Percentiles rank a stretch among this genome's conserved stretches.
These are phyloP conservation scores for Buddleja alternifolia DNA, from an alignment of 257 asterid genomes.

Conservation along the genomic window DNA sequence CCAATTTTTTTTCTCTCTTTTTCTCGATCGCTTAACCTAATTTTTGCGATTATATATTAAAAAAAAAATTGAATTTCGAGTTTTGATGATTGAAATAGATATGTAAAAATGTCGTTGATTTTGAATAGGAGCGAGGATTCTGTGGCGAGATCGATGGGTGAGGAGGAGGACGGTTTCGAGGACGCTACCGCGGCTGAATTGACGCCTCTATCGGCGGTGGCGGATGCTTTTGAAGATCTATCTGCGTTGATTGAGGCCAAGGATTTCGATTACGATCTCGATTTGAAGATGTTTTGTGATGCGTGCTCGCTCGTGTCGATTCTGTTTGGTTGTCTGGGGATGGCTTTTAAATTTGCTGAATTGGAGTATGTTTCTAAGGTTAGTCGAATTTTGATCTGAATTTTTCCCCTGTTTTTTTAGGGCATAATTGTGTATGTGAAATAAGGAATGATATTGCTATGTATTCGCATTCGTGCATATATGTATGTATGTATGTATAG, in stretches of 20 bases:
- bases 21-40: too few relatives aligned
- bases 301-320: conserved; percentile 91
- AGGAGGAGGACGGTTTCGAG: conserved; percentile 52
- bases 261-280: conserved; percentile 55
- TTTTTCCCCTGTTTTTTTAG: conserved; percentile 7
- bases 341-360: conserved; percentile 94
- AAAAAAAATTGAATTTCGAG: neutral
- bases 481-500: neutral
- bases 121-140: conserved; percentile 43
- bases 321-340: conserved; percentile 84
- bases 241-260: conserved; percentile 51
- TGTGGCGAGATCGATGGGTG: conserved; percentile 41
- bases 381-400: conserved; percentile 7
- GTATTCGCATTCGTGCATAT: neutral
- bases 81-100: neutral
- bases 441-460: neutral
- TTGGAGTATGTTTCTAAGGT: conserved; percentile 87
- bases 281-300: conserved; percentile 78
- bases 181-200: conserved; percentile 38
- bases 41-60: neutral
- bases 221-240: conserved; percentile 90
- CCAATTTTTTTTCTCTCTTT: neutral
- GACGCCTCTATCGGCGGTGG: conserved; percentile 77
- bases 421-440: neutral
- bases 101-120: conserved; percentile 38